Base-by-base conservation (phyloP, 129 eudicot genomes). In the Arctium minus region DNA sequence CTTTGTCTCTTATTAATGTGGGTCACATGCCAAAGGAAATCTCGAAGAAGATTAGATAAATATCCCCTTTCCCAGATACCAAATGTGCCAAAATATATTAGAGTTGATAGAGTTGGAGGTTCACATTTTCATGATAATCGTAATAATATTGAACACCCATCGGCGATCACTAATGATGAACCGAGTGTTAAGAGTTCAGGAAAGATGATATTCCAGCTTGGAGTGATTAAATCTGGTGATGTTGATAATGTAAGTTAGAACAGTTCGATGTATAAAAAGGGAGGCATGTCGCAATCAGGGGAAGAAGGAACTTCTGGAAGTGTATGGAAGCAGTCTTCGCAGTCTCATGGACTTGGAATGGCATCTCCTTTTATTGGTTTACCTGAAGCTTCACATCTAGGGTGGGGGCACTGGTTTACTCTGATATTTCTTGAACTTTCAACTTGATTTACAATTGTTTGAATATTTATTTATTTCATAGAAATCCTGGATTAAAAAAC, bases 371-470 rank as follows among this genome's bases (percentile, higher is more conserved):
- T 92, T 75, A 76, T 89, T 70, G 97, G 97, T 75, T 83, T 95
- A 86, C 98, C 98, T 1, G 98, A 95, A 83, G 69, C 87, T 71
- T 95, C 98, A 8, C 98, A 92, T 88, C 93, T 95, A 81, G 98
- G 98, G 42, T 95, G 98, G 98, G 98, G 98, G 6, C 98, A 95
- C 60, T 95, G 98, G 98, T 95, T 95, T 88, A 95, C 98, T 15
- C 85, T 95, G 62, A 88, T 22, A 22, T 22, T 22, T 22, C 27
- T 22, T 22, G 27, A 22, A 22, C 27, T 22, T 22, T 22, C 27
- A 22, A 22, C 27, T 22, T 22, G 27, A 22, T 22, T 22, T 22
- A 22, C 27, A 22, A 22, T 22, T 22, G 27, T 22, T 22, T 22
- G 27, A 22, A 22, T 22, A 22, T 22, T 22, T 18, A 22, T 60